Base-by-base conservation (phyloP, 805 yeast species). In the Candida alai region DNA sequence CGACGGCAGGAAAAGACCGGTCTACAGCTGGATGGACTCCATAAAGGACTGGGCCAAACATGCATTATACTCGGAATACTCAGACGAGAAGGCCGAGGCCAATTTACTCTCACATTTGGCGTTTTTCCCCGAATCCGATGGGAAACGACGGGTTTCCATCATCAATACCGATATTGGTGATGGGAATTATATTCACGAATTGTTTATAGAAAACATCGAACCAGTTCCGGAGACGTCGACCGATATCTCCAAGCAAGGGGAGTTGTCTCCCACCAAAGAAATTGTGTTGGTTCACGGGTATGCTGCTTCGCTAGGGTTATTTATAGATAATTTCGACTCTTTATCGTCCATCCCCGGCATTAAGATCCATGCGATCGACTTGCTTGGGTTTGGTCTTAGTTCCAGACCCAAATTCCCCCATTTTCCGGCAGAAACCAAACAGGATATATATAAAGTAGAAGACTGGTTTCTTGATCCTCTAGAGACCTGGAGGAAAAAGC, bases 271-370 rank as follows among this genome's bases (percentile, higher is more conserved):
- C 13, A 28, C 16, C 18, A 26, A 35, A 33, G 84, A 79, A 56
- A 56, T 88, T 16, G 86, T 93, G 2, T 57, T 90, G 41, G 60
- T 93, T 4, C 98, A 90, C 57, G 98, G 98, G 0, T 88, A 87
- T 52, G 96, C 95, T 2, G 95, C 97, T 0, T 85, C 95, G 1
- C 73, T 88, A 10, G 90, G 94, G 17, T 78, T 87, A 35, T 90
- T 78, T 47, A 74, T 80, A 49, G 75, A 81, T 41, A 90, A 85
- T 51, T 75, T 85, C 43, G 74, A 72, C 29, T 47, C 36, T 19
- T 54, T 73, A 19, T 58, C 68, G 6, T 47, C 62, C 4, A 60
- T 80, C 7, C 75, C 76, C 1, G 80, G 83, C 4, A 64, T 69
- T 10, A 65, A 72, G 27, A 49, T 84, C 21, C 87, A 80, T 52